phyloP scores from a whole-genome alignment of 2,329 filamentous ascomycete genomes.

The Epichloe brachyelytri region DNA sequence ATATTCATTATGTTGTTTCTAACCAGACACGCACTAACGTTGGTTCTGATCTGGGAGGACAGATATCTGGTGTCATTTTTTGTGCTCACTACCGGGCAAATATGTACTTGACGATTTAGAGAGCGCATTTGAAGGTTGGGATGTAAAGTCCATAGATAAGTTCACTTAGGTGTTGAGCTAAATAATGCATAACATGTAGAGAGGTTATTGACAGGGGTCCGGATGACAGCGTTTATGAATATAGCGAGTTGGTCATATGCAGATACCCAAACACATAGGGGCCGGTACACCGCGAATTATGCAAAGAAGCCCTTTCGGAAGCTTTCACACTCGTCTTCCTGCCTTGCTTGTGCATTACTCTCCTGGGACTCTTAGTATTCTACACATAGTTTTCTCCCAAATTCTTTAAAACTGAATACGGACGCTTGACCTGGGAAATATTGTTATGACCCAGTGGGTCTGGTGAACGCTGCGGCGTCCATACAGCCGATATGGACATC shows the following conservation, averaged over 20 bases:
- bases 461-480: not conserved
- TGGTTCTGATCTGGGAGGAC: conserved; percentile 30
- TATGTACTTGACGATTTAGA: not conserved
- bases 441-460: not conserved
- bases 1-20: not conserved
- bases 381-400: not conserved
- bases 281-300: not conserved
- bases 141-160: no score
- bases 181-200: not conserved
- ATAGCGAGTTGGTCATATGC: conserved; percentile 1
- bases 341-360: not conserved
- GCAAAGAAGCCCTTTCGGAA: not conserved
- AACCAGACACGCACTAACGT: conserved; percentile 25
- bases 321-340: not conserved
- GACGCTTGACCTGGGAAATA: not conserved
- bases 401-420: not conserved
- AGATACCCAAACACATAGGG: not conserved
- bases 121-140: not conserved
- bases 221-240: not conserved
- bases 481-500: conserved; percentile 59
- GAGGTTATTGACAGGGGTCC: not conserved
- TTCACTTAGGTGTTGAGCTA: not conserved
- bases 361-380: not conserved
- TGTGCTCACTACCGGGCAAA: not conserved
- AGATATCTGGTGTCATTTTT: conserved; percentile 28